Base-by-base conservation (phyloP, 129 eudicot genomes). In the Lactuca sativa region DNA sequence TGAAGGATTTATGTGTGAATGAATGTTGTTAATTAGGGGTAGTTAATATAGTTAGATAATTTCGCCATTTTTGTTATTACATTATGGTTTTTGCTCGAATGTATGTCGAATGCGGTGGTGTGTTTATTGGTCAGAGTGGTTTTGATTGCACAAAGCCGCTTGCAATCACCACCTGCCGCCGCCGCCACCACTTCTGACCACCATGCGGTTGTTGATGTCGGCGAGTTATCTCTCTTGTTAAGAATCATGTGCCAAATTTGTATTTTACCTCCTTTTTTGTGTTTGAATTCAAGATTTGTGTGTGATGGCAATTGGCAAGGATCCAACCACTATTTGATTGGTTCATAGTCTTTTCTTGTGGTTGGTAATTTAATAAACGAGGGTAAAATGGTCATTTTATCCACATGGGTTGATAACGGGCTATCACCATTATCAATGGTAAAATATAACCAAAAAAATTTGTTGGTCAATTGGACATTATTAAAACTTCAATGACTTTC, bases 1-100 rank as follows among this genome's bases (percentile, higher is more conserved):
- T 62, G 32, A 69, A 41, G 76, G 13, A 47, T 69, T 77, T 34
- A 47, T 69, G 76, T 62, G 81, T 77, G 59, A 76, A 69, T 77
- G 59, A 76, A 69, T 69, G 81, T 52, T 76, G 44, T 40, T 69
- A 69, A 34, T 30, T 69, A 62, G 76, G 41, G 33, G 52, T 6
- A 47, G 71, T 63, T 70, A 25, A 70, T 62, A 33, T 77, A 69
- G 71, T 77, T 52, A 62, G 51, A 62, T 31, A 5, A 6, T 48
- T 57, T 74, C 21, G 53, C 14, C 14, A 25, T 38, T 62, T 55
- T 62, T 59, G 60, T 12, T 61, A 57, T 49, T 56, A 33, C 21
- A 25, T 0, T 36, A 48, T 41, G 59, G 32, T 8, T 38, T 70
- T 77, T 62, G 75, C 55, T 69, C 56, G 57, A 61, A 41, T 31